Conservation (phyloP, 2,329 filamentous ascomycete genomes). For the Botrytis pseudocinerea region DNA sequence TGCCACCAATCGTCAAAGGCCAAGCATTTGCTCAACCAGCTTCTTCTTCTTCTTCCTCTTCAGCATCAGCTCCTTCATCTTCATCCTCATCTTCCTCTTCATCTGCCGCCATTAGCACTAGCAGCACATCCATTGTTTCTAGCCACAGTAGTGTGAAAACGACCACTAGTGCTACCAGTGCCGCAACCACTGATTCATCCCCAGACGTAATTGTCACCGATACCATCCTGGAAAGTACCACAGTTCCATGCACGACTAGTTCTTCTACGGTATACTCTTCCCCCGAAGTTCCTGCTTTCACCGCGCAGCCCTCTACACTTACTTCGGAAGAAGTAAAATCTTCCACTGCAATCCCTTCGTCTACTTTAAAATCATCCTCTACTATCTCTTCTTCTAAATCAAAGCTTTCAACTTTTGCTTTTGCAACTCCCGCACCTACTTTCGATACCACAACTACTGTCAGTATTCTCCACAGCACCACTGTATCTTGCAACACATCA, state of each 20-base stretch:
- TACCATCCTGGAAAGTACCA: not conserved
- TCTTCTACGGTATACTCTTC: not conserved
- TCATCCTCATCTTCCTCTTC: not conserved
- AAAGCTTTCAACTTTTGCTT: not conserved
- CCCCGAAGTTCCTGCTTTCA: not conserved
- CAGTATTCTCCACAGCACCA: slow-evolving; percentile 3
- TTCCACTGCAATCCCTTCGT: not conserved
- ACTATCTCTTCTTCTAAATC: not conserved
- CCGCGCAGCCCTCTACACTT: not conserved
- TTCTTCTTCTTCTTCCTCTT: not conserved
- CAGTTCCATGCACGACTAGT: slow-evolving; percentile 6
- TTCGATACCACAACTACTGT: slow-evolving; percentile 1
- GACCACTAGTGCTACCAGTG: not conserved
- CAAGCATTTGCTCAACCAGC: slow-evolving; percentile 25
- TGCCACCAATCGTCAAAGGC: slow-evolving; percentile 23
- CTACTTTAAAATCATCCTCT: not conserved
- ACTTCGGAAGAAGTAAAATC: not conserved
- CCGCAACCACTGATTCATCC: not conserved
- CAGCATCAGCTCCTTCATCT: too few relatives aligned
- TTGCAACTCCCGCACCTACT: slow-evolving; percentile 1
- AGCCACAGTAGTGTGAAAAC: not conserved
- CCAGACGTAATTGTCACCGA: not conserved
- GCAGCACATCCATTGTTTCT: not conserved
- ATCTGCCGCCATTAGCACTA: not conserved
- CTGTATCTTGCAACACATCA: slow-evolving; percentile 13